phyloP scores from a whole-genome alignment of 768 basidiomycete genomes.

The Mycena vitilis region DNA sequence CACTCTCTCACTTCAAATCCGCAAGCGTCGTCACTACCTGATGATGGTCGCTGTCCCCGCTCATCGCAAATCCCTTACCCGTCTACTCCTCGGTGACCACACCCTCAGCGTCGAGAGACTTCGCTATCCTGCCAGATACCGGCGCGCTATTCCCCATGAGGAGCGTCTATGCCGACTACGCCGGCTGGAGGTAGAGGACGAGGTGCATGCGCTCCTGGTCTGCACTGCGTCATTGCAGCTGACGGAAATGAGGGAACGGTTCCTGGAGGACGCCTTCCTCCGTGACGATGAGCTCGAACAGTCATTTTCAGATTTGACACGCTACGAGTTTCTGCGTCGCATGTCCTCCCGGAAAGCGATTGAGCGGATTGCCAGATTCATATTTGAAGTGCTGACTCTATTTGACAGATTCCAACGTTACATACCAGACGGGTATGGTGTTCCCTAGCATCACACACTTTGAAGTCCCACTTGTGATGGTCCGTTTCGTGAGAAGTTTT shows the following conservation, averaged over 20 bases:
- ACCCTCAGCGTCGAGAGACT: neutral
- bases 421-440: too few relatives aligned
- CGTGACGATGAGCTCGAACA: too few relatives aligned
- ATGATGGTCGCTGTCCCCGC: neutral
- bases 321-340: too few relatives aligned
- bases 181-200: neutral
- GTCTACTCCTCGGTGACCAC: slow-evolving; percentile 4
- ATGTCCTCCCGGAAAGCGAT: too few relatives aligned
- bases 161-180: neutral
- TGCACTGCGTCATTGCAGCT: neutral
- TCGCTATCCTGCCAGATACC: neutral
- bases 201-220: neutral
- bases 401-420: too few relatives aligned
- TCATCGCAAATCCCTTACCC: neutral
- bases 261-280: neutral
- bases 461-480: too few relatives aligned
- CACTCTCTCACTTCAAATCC: neutral
- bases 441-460: too few relatives aligned
- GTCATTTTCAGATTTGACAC: too few relatives aligned
- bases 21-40: neutral
- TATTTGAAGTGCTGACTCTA: too few relatives aligned
- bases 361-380: too few relatives aligned
- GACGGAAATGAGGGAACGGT: neutral
- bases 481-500: too few relatives aligned
- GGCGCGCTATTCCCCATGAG: neutral